These are phyloP conservation scores for Endocarpon pusillum DNA, from an alignment of 495 filamentous ascomycete genomes.

Conservation along the genomic window DNA sequence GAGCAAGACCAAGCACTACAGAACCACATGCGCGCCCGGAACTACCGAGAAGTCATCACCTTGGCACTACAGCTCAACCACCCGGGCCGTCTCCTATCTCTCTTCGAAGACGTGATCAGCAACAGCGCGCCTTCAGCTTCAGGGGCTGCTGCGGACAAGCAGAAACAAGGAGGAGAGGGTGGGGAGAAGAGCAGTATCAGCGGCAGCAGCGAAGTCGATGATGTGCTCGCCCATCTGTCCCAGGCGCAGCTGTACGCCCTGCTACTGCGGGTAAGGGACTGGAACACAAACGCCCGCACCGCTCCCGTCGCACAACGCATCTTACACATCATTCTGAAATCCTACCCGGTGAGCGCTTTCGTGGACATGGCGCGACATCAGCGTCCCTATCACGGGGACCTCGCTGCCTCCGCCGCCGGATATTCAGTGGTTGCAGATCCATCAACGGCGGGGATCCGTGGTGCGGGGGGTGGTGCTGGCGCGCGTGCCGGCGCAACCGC, in stretches of 20 bases:
- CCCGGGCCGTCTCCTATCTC: conserved; percentile 61
- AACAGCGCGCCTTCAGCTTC: conserved; percentile 23
- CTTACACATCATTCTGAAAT: conserved; percentile 59
- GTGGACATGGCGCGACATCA: conserved; percentile 39
- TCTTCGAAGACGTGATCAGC: conserved; percentile 67
- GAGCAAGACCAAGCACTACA: conserved; percentile 86
- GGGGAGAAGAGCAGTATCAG: conserved; percentile 46
- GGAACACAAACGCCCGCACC: conserved; percentile 92
- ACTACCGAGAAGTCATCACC: conserved; percentile 82
- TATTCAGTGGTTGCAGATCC: too few species aligned
- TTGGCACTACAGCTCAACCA: conserved; percentile 87
- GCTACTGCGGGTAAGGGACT: conserved; percentile 67
- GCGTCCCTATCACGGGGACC: neutral
- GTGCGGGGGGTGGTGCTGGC: conserved; percentile 20
- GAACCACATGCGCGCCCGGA: conserved; percentile 72
- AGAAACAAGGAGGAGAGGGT: conserved; percentile 18
- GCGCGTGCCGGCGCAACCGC: conserved; percentile 36
- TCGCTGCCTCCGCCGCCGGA: too few species aligned
- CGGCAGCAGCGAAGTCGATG: conserved; percentile 65
- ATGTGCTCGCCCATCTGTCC: conserved; percentile 59
- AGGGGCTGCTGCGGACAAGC: conserved; percentile 10
- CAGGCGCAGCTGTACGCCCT: conserved; percentile 70
- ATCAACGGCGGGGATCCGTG: too few species aligned
- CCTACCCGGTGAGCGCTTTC: conserved; percentile 57
- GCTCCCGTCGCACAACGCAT: conserved; percentile 71